Conservation (phyloP, 192 early-diverging fungal genomes). For the Entrophospora sp. region DNA sequence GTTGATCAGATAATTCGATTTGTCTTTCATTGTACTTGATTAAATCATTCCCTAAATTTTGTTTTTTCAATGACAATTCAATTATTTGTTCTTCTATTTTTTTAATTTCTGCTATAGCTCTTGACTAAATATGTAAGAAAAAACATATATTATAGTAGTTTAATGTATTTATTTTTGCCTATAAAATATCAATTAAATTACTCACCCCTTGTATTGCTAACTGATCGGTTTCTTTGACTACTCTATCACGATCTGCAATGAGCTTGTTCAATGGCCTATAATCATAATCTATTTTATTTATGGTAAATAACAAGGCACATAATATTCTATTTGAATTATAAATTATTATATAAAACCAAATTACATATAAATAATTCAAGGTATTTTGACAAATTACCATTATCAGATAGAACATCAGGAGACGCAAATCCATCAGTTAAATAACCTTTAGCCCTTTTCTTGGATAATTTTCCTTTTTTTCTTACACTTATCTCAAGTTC, state of each 20-base stretch:
- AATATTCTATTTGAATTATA: not conserved
- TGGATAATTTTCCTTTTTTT: slow-evolving; percentile 22
- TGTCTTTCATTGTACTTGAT: slow-evolving; percentile 38
- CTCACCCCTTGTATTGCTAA: slow-evolving; percentile 41
- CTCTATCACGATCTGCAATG: slow-evolving; percentile 40
- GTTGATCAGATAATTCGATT: slow-evolving; percentile 30
- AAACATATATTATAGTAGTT: not conserved
- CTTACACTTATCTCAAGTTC: slow-evolving; percentile 23
- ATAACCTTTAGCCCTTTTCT: slow-evolving; percentile 15
- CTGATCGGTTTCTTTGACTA: slow-evolving; percentile 42
- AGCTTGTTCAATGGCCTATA: slow-evolving; percentile 34
- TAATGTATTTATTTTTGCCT: not conserved
- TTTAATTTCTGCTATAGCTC: slow-evolving; percentile 33
- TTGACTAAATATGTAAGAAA: slow-evolving; percentile 23
- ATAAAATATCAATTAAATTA: not conserved
- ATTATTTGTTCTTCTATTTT: slow-evolving; percentile 42
- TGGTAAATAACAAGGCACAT: not conserved
- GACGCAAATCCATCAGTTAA: not conserved
- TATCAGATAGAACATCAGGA: not conserved
- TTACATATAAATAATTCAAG: not conserved
- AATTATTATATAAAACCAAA: not conserved
- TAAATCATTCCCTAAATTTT: slow-evolving; percentile 31
- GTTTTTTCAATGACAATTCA: slow-evolving; percentile 33
- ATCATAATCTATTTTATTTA: slow-evolving; percentile 22
- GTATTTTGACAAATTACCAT: slow-evolving; percentile 2